Percentiles rank a stretch among this genome's conserved stretches.
phyloP scores from a whole-genome alignment of 495 filamentous ascomycete genomes.

The Daldinia grandis region DNA sequence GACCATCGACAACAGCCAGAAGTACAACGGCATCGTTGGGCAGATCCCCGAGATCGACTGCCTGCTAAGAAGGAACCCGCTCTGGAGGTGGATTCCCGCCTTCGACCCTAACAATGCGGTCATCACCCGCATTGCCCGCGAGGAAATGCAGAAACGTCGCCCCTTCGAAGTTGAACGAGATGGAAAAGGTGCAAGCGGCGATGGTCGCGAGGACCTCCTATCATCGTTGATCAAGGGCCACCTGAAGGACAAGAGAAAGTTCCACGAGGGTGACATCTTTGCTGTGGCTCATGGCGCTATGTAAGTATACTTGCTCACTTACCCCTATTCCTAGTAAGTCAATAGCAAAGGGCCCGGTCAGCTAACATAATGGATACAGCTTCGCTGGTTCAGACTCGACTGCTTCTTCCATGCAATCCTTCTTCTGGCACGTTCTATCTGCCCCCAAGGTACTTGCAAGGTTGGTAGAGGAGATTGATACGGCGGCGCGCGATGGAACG shows the following conservation, averaged over 20 bases:
- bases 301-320: conserved; percentile 42
- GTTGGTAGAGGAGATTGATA: conserved; percentile 57
- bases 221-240: conserved; percentile 57
- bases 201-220: conserved; percentile 60
- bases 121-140: conserved; percentile 60
- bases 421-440: conserved; percentile 62
- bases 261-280: conserved; percentile 62
- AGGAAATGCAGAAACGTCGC: conserved; percentile 56
- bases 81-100: conserved; percentile 58
- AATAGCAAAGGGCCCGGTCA: neutral
- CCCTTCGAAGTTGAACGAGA: conserved; percentile 56
- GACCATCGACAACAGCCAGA: conserved; percentile 62
- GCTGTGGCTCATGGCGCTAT: conserved; percentile 64
- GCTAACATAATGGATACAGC: conserved; percentile 39
- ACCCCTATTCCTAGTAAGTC: neutral
- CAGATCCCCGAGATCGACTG: conserved; percentile 60
- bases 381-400: conserved; percentile 72
- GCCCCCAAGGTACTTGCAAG: conserved; percentile 52
- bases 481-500: conserved; percentile 48
- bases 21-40: conserved; percentile 63
- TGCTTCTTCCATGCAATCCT: conserved; percentile 65
- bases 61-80: conserved; percentile 57
- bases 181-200: conserved; percentile 49
- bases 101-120: conserved; percentile 58
- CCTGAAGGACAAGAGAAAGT: conserved; percentile 55